Evolutionary conservation across 164 flowering plant genomes (phyloP), one percentile per base, ranked within the genome.

Genomic region (Aristolochia contorta): DNA sequence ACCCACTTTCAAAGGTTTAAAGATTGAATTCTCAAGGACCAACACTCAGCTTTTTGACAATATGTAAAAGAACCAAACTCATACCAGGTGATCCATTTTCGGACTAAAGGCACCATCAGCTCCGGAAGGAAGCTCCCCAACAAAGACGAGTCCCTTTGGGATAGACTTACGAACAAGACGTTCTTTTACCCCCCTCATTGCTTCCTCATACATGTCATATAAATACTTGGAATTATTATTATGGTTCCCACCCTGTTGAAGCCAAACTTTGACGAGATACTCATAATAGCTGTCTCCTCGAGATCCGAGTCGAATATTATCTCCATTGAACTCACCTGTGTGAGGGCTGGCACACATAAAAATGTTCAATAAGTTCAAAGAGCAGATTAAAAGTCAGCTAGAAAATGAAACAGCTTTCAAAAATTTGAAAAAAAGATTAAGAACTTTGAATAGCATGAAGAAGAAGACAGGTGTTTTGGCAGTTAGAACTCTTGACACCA

Each of bases 281-380:
- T 94, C 99, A 74, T 91, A 94, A 67, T 94, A 94, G 78, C 97
- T 91, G 71, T 94, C 99, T 69, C 99, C 99, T 64, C 96, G 95
- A 68, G 99, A 94, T 68, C 99, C 99, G 47, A 94, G 79, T 56
- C 99, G 75, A 65, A 94, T 88, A 77, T 86, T 91, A 54, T 90
- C 84, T 72, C 99, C 97, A 78, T 70, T 79, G 72, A 91, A 94
- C 56, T 85, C 75, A 63, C 97, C 99, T 75, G 93, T 65, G 0
- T 77, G 65, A 73, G 97, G 96, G 70, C 97, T 94, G 95, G 5
- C 16, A 15, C n/a, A 23, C 12, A 37, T 56, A 50, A 19, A 49
- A 49, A 49, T 20, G 22, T 6, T 49, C 6, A 49, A 20, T 49
- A 16, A 20, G 22, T 20, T 27, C 16, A 49, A 49, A 10, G 53